Evolutionary conservation across 2,329 filamentous ascomycete genomes (phyloP), one percentile per base, ranked within the genome.

Genomic region (Trichoderma sp.): DNA sequence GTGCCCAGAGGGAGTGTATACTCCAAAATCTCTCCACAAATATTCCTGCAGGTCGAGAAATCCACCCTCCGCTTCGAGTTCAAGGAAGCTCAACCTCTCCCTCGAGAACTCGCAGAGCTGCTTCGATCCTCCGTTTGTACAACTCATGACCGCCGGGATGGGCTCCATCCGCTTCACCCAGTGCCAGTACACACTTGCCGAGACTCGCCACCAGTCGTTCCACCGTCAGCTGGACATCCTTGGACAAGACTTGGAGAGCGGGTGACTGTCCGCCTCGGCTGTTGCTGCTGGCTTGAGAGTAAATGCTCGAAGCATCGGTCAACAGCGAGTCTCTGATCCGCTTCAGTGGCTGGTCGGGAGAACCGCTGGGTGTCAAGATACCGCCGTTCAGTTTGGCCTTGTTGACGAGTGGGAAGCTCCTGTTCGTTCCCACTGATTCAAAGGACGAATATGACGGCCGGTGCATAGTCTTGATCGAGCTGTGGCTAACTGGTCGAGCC

Each of bases 51-150:
- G 32, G 32, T 39, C 63, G 47, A 57, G 59, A 50, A 53, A 65
- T 26, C 39, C 20, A 26, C 34, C 17, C 6, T 7, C 20, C 13
- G 13, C 1, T 13, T 53, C 20, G 8, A 20, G 26, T 32, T 73
- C 68, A 71, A 23, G 62, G 43, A 28, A 34, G 34, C 71, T 74
- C 69, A 67, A 70, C 32, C 15, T 71, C 86, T 6, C 93, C 93
- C 75, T 95, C 93, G 34, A 97, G 84, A 4, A 93, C 87, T 67
- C 88, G 86, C 72, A 90, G 89, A 6, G 94, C 94, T 67, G 90
- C 88, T 75, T 97, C 93, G 65, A 97, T 86, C 75, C 92, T 86
- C 74, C 92, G 85, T 72, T 93, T 85, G 80, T 92, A 90, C 72
- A 91, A 85, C 69, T 91, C 85, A 71, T 90, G 85, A 64, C 86